A percentile compares a stretch with the other conserved stretches of the same genome.
These are phyloP conservation scores for Cardamine resedifolia DNA, from an alignment of 345 rosid genomes.

Conservation along the genomic window DNA sequence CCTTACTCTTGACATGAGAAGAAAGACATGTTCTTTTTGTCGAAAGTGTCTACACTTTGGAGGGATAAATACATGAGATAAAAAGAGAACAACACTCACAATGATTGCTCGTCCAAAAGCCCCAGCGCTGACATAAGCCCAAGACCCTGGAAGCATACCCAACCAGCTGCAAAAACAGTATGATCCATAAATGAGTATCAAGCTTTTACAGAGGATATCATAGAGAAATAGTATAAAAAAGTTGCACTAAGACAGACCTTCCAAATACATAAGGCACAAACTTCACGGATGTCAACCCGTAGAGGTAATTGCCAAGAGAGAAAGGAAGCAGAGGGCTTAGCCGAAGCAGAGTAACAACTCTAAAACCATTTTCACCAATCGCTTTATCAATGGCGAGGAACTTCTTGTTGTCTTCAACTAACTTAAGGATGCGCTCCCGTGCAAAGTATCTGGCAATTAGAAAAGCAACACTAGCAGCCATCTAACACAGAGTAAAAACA, in stretches of 20 bases:
- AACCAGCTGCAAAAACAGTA: slow-evolving; percentile 69
- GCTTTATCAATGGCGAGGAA: slow-evolving; percentile 98
- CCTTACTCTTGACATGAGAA: slow-evolving; percentile 15
- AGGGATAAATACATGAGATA: background rate
- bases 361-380: slow-evolving; percentile 92
- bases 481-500: slow-evolving; percentile 45
- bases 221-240: background rate
- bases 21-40: background rate
- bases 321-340: slow-evolving; percentile 98
- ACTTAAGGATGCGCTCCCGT: slow-evolving; percentile 85
- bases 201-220: background rate
- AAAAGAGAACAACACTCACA: slow-evolving; percentile 48
- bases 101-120: slow-evolving; percentile 93
- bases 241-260: slow-evolving; percentile 54
- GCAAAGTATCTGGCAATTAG: slow-evolving; percentile 98
- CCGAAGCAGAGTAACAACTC: slow-evolving; percentile 87
- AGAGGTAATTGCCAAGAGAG: slow-evolving; percentile 89
- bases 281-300: slow-evolving; percentile 93
- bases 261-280: slow-evolving; percentile 87
- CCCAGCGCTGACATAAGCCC: slow-evolving; percentile 99
- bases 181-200: slow-evolving; percentile 1
- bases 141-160: slow-evolving; percentile 98
- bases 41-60: background rate
- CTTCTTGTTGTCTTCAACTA: slow-evolving; percentile 93
- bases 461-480: slow-evolving; percentile 92